Conservation (phyloP, 2,329 filamentous ascomycete species). For the Sporothrix schenckii region DNA sequence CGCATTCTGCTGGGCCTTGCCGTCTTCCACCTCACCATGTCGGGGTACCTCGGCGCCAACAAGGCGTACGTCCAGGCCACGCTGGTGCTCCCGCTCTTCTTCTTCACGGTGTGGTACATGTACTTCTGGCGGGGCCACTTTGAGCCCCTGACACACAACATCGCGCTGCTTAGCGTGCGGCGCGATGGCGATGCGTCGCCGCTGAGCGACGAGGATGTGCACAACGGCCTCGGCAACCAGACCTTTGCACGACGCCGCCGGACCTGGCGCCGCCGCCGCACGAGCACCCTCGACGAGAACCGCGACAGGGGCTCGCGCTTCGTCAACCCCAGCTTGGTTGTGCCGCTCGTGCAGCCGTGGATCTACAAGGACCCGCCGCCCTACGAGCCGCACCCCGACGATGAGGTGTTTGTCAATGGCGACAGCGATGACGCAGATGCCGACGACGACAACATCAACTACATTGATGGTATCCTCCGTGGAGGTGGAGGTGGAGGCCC, state of each 20-base stretch:
- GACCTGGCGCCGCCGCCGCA: slow-evolving; percentile 47
- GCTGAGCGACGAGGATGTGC: slow-evolving; percentile 46
- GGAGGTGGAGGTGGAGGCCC: too few relatives aligned
- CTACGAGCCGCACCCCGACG: slow-evolving; percentile 34
- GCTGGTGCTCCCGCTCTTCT: slow-evolving; percentile 74
- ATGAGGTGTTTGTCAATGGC: slow-evolving; percentile 30
- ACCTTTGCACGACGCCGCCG: slow-evolving; percentile 37
- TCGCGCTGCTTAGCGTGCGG: slow-evolving; percentile 83
- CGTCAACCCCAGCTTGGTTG: slow-evolving; percentile 73
- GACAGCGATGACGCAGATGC: slow-evolving; percentile 3
- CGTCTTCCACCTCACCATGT: slow-evolving; percentile 89
- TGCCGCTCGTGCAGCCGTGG: slow-evolving; percentile 72
- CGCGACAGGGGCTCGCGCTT: slow-evolving; percentile 71
- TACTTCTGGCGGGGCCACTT: slow-evolving; percentile 81
- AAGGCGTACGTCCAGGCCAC: slow-evolving; percentile 72
- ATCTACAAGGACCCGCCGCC: slow-evolving; percentile 62
- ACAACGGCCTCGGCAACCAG: slow-evolving; percentile 46
- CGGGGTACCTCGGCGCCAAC: slow-evolving; percentile 77
- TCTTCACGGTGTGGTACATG: slow-evolving; percentile 84
- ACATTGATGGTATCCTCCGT: not conserved
- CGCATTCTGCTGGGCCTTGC: slow-evolving; percentile 83
- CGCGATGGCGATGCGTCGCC: slow-evolving; percentile 59
- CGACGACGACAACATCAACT: slow-evolving; percentile 24
- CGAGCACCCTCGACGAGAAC: slow-evolving; percentile 72
- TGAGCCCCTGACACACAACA: slow-evolving; percentile 87